A percentile compares a stretch with the other conserved stretches of the same genome.
Evolutionary conservation across 257 asterid genomes (phyloP).

Genomic region (Penstemon newberryi): DNA sequence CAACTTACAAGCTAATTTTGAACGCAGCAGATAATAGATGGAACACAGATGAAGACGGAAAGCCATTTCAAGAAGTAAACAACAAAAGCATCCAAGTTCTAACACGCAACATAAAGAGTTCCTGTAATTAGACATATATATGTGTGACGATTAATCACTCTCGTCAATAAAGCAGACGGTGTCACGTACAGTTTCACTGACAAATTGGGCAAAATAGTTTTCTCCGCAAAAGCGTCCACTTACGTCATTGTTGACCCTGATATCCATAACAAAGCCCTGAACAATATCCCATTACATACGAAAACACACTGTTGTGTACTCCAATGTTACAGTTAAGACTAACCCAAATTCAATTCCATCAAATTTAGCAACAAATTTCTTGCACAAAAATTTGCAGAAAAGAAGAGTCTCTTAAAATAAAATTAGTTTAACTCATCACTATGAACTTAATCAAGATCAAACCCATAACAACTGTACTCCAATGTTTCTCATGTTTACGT

Average conservation of each 20-base stretch:
- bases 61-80: slow-evolving; percentile 3
- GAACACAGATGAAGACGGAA: not conserved
- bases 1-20: too few species aligned
- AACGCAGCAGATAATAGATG: not conserved
- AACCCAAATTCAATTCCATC: not conserved
- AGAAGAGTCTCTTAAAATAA: not conserved
- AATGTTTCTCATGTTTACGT: not conserved
- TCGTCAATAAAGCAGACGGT: not conserved
- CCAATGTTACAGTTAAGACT: not conserved
- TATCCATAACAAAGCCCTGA: not conserved
- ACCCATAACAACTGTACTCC: not conserved
- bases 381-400: not conserved
- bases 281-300: not conserved
- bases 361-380: not conserved
- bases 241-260: not conserved
- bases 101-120: slow-evolving; percentile 1
- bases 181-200: not conserved
- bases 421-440: not conserved
- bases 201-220: not conserved
- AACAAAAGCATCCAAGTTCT: not conserved
- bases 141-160: slow-evolving; percentile 9
- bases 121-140: not conserved
- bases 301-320: not conserved
- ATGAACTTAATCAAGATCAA: not conserved
- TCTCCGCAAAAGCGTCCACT: not conserved